phyloP scores from a whole-genome alignment of 176 grass and related monocot species.

The Oryza meridionalis region DNA sequence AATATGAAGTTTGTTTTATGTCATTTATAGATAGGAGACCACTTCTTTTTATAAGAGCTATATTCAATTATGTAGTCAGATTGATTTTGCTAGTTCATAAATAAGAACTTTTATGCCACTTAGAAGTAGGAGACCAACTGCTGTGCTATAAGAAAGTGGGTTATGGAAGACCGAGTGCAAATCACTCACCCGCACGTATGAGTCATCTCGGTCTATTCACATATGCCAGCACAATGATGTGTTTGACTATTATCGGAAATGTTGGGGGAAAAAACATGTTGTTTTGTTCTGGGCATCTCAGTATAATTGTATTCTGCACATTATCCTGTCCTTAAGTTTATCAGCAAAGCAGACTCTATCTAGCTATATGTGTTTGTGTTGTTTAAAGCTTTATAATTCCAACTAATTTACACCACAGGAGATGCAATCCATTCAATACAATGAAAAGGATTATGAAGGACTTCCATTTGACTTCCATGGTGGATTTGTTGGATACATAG shows the following conservation, averaged over 20 bases:
- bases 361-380: neutral
- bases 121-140: neutral
- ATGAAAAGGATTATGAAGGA: constrained; percentile 81
- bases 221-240: neutral
- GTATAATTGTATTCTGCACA: constrained; percentile 8
- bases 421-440: constrained; percentile 74
- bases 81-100: too few species aligned
- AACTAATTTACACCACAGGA: constrained; percentile 58
- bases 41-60: neutral
- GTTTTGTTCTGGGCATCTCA: neutral
- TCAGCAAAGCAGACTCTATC: constrained; percentile 16
- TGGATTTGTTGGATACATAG: constrained; percentile 92
- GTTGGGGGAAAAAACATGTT: neutral
- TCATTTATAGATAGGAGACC: neutral
- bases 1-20: neutral
- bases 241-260: constrained; percentile 23
- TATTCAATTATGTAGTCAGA: neutral
- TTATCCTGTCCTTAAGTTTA: neutral
- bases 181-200: neutral
- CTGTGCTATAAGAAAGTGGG: neutral
- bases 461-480: constrained; percentile 93
- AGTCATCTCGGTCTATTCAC: neutral
- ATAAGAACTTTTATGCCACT: too few species aligned
- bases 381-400: neutral
- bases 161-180: neutral